Evolutionary conservation across 148 eudicot genomes (phyloP), one percentile per base, ranked within the genome.

Genomic region (Beta vulgaris): DNA sequence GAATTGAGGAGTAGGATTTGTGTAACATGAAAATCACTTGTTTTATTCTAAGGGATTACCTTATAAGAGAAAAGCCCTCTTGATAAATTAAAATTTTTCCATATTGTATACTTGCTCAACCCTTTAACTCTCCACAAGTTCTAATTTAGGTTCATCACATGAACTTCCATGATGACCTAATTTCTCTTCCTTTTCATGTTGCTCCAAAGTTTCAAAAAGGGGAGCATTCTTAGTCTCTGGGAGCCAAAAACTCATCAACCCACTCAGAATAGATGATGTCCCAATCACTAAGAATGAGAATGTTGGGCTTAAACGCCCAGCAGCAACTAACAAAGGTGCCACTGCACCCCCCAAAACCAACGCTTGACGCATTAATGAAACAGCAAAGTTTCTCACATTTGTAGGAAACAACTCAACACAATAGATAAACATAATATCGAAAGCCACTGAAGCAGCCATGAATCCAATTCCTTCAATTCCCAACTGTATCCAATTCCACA

Each of bases 371-470:
- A 84, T n/a, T 74, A 86, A 32, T 0, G 89, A 81, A 7, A 88
- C 87, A 0, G 79, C 79, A 8, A 80, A 71, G 57, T 84, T 84
- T 63, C 91, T 86, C 32, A 86, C 87, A 61, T 81, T 82, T 25
- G 87, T 88, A 1, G 91, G 87, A 51, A 88, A 86, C 74, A 88
- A 78, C 73, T 88, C 89, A 43, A 88, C 81, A 29, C 79, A 69
- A 55, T 84, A 86, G 1, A 84, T 75, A 61, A 82, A 88, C 49
- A 84, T 21, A 26, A 86, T 77, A 23, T 81, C 83, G 54, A 78
- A 86, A 0, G 84, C 83, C 42, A 77, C 77, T 0, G 83, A 80
- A 14, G 76, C 68, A 8, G 77, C 57, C 76, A 81, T 76, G 51
- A 81, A 81, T 26, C 80, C 83, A 0, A 76, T 3, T 3, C 73